phyloP scores from a whole-genome alignment of 1,284 basidiomycete genomes.

The Ganoderma multipileum region DNA sequence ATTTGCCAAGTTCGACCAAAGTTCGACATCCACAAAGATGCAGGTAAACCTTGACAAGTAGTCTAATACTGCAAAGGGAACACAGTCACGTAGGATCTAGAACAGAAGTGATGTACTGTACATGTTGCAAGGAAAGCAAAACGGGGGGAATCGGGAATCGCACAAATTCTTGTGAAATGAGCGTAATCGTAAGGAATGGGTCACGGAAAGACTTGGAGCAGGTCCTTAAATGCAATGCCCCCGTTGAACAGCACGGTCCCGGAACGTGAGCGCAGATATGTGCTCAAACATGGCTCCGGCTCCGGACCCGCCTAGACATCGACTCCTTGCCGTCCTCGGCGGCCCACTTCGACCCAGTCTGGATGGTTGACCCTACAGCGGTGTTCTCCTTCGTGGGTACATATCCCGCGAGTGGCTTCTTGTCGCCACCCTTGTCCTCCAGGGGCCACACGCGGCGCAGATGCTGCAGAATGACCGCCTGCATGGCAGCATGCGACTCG shows the following conservation, averaged over 20 bases:
- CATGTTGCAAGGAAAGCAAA: too few species aligned
- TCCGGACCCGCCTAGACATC: not conserved
- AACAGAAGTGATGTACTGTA: too few species aligned
- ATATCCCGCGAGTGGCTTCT: not conserved
- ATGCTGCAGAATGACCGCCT: not conserved
- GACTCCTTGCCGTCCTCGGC: not conserved
- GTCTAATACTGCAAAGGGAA: too few species aligned
- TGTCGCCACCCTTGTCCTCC: not conserved
- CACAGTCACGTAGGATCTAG: too few species aligned
- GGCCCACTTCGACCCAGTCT: not conserved
- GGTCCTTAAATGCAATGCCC: too few species aligned
- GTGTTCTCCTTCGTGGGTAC: not conserved
- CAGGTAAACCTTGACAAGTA: too few species aligned
- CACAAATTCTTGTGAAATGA: too few species aligned
- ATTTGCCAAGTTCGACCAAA: too few species aligned
- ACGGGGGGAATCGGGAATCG: not conserved
- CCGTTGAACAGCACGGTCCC: too few species aligned
- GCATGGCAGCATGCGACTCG: not conserved
- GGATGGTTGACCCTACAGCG: not conserved
- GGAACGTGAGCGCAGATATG: not conserved
- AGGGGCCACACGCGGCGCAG: not conserved
- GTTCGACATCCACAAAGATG: too few species aligned
- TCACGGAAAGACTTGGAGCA: too few species aligned
- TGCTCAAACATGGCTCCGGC: not conserved
- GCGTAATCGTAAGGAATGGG: too few species aligned